Evolutionary conservation across 176 grass and related monocot genomes (phyloP).

Genomic region (Aegilops umbellulata): DNA sequence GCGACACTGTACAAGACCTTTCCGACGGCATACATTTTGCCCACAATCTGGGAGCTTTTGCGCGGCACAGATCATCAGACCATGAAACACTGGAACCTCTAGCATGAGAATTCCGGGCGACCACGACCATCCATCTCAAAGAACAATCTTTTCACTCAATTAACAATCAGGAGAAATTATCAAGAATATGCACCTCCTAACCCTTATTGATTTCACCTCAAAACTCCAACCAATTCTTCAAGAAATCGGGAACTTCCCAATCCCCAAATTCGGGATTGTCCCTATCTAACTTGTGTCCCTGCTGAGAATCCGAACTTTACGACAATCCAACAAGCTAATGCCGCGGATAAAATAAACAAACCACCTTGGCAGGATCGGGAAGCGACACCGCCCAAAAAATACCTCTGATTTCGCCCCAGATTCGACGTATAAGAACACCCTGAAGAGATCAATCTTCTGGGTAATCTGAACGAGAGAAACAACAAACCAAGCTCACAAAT

Average conservation of each 20-base stretch:
- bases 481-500: not conserved
- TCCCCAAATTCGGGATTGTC: not conserved
- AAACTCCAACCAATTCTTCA: not conserved
- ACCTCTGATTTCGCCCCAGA: not conserved
- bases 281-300: not conserved
- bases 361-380: slow-evolving; percentile 1
- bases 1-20: slow-evolving; percentile 76
- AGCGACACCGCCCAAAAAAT: not conserved
- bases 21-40: slow-evolving; percentile 64
- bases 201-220: not conserved
- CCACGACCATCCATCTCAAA: not conserved
- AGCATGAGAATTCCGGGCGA: not conserved
- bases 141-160: slow-evolving; percentile 6
- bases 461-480: slow-evolving; percentile 1
- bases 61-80: slow-evolving; percentile 36
- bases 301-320: not conserved
- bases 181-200: not conserved
- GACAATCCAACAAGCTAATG: not conserved
- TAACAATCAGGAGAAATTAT: not conserved
- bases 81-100: not conserved
- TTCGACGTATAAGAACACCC: not conserved
- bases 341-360: not conserved
- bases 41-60: not conserved
- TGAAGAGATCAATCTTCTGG: not conserved
- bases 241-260: slow-evolving; percentile 5